Conservation (phyloP, 2,329 filamentous ascomycete genomes). For the Fusarium sambucinum region DNA sequence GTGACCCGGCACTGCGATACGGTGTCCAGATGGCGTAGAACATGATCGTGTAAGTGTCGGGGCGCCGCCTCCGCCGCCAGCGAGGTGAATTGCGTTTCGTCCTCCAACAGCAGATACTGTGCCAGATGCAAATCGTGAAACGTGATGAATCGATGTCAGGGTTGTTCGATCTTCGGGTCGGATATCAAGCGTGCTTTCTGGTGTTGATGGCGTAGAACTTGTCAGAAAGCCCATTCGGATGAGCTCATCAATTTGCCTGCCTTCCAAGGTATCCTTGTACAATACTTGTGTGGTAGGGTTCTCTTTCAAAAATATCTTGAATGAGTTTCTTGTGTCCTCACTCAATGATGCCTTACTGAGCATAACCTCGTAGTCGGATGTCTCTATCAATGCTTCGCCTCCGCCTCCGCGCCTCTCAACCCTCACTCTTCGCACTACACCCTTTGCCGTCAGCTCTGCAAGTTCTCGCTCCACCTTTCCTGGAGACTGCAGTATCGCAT, state of each 20-base stretch:
- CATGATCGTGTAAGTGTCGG: constrained; percentile 47
- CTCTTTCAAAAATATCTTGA: constrained; percentile 63
- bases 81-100: constrained; percentile 71
- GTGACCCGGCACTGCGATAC: constrained; percentile 74
- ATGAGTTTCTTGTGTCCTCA: constrained; percentile 61
- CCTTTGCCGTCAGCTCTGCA: constrained; percentile 68
- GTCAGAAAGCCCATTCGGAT: constrained; percentile 77
- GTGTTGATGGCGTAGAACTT: constrained; percentile 50
- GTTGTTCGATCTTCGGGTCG: constrained; percentile 67
- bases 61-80: constrained; percentile 66
- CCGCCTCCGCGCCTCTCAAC: constrained; percentile 71
- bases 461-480: constrained; percentile 76
- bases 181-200: constrained; percentile 56
- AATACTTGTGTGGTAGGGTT: constrained; percentile 60
- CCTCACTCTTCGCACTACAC: constrained; percentile 70
- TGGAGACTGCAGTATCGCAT: constrained; percentile 71
- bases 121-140: constrained; percentile 75
- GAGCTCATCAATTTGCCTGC: constrained; percentile 66
- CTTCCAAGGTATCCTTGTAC: constrained; percentile 52
- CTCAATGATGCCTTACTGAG: constrained; percentile 56
- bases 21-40: constrained; percentile 52
- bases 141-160: constrained; percentile 70
- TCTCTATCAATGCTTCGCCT: constrained; percentile 74
- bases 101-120: constrained; percentile 77
- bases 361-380: constrained; percentile 66